phyloP scores from a whole-genome alignment of 2,329 filamentous ascomycete genomes.

The Orbilia ellipsospora region DNA sequence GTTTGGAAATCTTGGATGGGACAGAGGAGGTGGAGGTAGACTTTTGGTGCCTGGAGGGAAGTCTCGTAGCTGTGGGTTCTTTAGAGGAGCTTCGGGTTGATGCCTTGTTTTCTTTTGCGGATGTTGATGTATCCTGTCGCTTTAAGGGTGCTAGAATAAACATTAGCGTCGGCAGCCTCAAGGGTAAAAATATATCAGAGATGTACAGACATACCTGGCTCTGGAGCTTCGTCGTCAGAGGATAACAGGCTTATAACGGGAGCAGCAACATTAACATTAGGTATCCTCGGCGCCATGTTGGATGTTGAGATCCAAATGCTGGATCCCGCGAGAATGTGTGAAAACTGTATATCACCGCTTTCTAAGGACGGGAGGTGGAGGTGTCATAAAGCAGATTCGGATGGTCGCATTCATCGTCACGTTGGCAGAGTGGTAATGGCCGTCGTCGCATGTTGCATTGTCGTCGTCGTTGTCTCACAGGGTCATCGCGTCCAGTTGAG shows the following conservation, averaged over 20 bases:
- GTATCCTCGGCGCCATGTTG: slow-evolving; percentile 16
- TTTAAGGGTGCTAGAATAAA: slow-evolving; percentile 21
- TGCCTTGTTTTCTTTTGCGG: slow-evolving; percentile 15
- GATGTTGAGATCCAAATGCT: not conserved
- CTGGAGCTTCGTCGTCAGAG: slow-evolving; percentile 23
- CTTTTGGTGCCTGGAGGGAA: not conserved
- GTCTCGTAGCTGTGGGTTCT: not conserved
- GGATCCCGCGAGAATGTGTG: not conserved
- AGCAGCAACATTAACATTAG: slow-evolving; percentile 5
- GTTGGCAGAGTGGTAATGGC: not conserved
- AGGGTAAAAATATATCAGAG: not conserved
- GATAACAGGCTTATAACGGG: slow-evolving; percentile 36
- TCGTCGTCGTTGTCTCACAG: not conserved
- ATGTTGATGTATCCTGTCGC: slow-evolving; percentile 11
- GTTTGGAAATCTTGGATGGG: not conserved
- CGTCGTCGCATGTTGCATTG: slow-evolving; percentile 1
- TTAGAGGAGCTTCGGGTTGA: slow-evolving; percentile 21
- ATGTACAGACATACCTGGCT: slow-evolving; percentile 11
- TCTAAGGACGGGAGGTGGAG: no score
- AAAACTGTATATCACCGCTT: not conserved
- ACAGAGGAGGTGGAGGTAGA: not conserved
- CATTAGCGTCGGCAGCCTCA: not conserved
- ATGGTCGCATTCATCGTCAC: not conserved
- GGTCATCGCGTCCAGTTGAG: not conserved
- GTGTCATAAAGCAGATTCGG: no score